Percentiles rank a stretch among this genome's conserved stretches.
Evolutionary conservation across 164 flowering plant species (phyloP).

Genomic region (Protea cynaroides): DNA sequence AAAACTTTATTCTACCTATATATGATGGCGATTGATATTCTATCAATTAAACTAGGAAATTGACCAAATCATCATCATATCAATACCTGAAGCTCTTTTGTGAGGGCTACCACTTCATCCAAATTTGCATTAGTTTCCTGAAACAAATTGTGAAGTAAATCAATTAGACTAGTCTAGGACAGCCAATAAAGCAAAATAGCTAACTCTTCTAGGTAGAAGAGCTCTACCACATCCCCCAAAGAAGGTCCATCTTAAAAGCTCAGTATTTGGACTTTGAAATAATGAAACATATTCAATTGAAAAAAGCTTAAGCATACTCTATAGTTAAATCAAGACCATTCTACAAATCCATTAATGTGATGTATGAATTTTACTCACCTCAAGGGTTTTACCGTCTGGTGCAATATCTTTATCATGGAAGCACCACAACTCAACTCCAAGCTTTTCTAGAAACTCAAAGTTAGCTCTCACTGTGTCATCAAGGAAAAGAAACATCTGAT

Average conservation of each 20-base stretch:
- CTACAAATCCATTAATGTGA: too few relatives aligned
- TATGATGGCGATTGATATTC: too few relatives aligned
- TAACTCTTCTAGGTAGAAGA: not conserved
- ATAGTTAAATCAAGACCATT: too few relatives aligned
- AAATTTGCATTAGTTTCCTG: slow-evolving; percentile 92
- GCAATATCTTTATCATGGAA: slow-evolving; percentile 98
- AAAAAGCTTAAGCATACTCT: too few relatives aligned
- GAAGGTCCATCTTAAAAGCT: too few relatives aligned
- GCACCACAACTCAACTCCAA: slow-evolving; percentile 96
- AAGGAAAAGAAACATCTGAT: not conserved
- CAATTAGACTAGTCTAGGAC: not conserved
- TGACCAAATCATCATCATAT: not conserved
- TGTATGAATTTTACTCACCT: slow-evolving; percentile 32
- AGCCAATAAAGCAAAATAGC: too few relatives aligned
- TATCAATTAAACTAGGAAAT: not conserved
- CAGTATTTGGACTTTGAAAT: too few relatives aligned
- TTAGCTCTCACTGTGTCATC: slow-evolving; percentile 83
- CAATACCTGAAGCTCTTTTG: slow-evolving; percentile 95
- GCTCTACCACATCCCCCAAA: not conserved
- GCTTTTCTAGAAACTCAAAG: slow-evolving; percentile 85
- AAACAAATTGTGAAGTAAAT: slow-evolving; percentile 6
- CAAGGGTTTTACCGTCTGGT: slow-evolving; percentile 78
- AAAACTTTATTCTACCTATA: too few relatives aligned
- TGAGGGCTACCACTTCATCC: slow-evolving; percentile 89
- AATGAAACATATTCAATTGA: too few relatives aligned